phyloP scores from a whole-genome alignment of 495 filamentous ascomycete species.

The Penicillium pulvis region DNA sequence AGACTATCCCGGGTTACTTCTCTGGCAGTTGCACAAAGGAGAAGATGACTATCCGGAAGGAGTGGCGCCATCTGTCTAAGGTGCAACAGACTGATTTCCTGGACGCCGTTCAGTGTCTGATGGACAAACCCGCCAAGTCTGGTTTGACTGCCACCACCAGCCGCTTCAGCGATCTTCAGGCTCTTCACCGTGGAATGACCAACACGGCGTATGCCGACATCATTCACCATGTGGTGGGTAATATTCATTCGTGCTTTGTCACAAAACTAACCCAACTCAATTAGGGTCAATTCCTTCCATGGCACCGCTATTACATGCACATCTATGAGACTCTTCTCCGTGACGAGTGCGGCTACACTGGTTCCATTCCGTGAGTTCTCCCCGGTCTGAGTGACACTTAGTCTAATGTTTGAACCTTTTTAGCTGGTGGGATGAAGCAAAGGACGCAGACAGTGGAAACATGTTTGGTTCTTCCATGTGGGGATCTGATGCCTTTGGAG shows the following conservation, averaged over 20 bases:
- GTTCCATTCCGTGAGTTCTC: slow-evolving; percentile 41
- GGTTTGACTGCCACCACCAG: slow-evolving; percentile 13
- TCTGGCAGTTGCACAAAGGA: slow-evolving; percentile 10
- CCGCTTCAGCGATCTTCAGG: slow-evolving; percentile 21
- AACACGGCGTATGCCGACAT: slow-evolving; percentile 20
- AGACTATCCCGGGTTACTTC: slow-evolving; percentile 11
- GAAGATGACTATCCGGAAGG: slow-evolving; percentile 27
- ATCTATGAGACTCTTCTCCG: slow-evolving; percentile 44
- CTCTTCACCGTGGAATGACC: slow-evolving; percentile 21
- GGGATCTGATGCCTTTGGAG: slow-evolving; percentile 19
- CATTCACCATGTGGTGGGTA: slow-evolving; percentile 19
- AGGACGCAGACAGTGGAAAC: slow-evolving; percentile 19
- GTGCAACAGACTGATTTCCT: slow-evolving; percentile 27
- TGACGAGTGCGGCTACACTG: slow-evolving; percentile 45
- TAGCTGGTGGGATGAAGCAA: slow-evolving; percentile 15
- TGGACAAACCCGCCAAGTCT: slow-evolving; percentile 22
- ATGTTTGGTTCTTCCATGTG: slow-evolving; percentile 22
- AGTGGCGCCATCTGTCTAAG: slow-evolving; percentile 37
- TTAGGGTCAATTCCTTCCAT: slow-evolving; percentile 44
- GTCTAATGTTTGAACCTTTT: no score
- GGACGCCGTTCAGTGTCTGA: slow-evolving; percentile 29
- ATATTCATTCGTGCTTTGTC: not conserved
- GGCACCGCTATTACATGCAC: slow-evolving; percentile 50
- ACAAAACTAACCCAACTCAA: not conserved
- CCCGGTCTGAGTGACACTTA: no score